Base-by-base conservation (phyloP, 2,329 filamentous ascomycete genomes). In the Huntiella abstrusa region DNA sequence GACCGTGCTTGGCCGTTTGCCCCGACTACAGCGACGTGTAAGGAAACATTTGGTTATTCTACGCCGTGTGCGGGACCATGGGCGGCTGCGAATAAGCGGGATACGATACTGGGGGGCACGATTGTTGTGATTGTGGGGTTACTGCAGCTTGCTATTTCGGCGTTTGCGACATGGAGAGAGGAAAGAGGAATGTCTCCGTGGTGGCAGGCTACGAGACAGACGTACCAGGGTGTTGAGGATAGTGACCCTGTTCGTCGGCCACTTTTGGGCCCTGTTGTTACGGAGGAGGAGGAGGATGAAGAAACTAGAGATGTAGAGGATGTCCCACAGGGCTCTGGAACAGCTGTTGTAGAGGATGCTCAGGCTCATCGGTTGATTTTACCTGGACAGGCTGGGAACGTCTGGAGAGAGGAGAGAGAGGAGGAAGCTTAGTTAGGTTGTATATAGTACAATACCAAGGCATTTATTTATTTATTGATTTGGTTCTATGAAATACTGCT, bases 1-100 rank as follows among this genome's bases (percentile, higher is more conserved):
- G 77, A 85, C 54, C 71, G 70, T 52, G 69, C 71, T 0, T 83
- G 69, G 63, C 80, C 80, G 0, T 82, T 80, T 49, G 64, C 64
- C 0, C 51, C 46, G 1, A 44, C 43, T 34, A 50, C 45, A 47
- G 61, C 46, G 52, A 54, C 43, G 43, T 80, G 77, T 54, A 52
- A 60, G 4, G 56, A 62, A 15, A 43, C 28, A 7, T 43, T 43
- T 33, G 41, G 41, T 8, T 43, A 34, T 33, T 34, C 28, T 12
- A 16, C 33, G n/a, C 41, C 41, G 2, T 43, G 41, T 16, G 41
- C 28, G 4, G 41, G 28, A 16, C 41, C 41, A 8, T 43, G 41
- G 41, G 28, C 41, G 13, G 41, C 41, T 17, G 41, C 6, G 11
- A 15, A 15, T 17, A 33, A 43, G 32, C 33, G 34, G 15, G 41